Conservation (phyloP, 768 basidiomycete genomes). For the Boletales sp. region DNA sequence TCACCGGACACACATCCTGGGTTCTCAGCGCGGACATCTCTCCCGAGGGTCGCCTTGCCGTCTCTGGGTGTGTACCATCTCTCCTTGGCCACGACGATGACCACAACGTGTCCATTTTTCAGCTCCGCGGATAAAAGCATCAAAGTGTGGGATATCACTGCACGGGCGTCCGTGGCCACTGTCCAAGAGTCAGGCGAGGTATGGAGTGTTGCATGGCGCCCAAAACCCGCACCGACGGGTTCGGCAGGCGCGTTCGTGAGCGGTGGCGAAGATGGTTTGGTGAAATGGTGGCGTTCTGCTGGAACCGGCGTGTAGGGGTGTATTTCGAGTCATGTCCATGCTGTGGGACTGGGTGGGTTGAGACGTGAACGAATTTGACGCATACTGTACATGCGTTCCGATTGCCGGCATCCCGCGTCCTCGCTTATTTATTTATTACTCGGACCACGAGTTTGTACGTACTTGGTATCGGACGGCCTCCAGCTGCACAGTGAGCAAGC, state of each 20-base stretch:
- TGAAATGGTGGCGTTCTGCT: conserved; percentile 77
- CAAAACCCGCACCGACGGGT: conserved; percentile 51
- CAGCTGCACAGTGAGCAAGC: not conserved
- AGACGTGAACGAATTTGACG: too few relatives aligned
- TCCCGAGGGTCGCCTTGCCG: conserved; percentile 72
- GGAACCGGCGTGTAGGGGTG: conserved; percentile 36
- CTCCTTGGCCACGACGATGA: not conserved
- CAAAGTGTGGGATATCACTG: conserved; percentile 82
- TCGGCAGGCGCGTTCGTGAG: conserved; percentile 63
- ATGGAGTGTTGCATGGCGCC: conserved; percentile 82
- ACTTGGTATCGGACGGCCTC: not conserved
- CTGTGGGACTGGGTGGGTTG: too few relatives aligned
- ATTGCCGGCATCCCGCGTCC: not conserved
- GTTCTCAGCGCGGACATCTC: conserved; percentile 80
- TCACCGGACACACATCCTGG: conserved; percentile 91
- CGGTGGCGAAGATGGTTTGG: conserved; percentile 71
- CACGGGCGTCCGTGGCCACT: conserved; percentile 72
- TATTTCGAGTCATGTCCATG: too few relatives aligned
- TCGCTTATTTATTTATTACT: not conserved
- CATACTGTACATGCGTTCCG: too few relatives aligned
- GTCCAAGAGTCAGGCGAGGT: conserved; percentile 77
- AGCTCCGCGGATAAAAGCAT: conserved; percentile 85
- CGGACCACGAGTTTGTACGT: conserved; percentile 2
- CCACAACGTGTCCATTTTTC: not conserved
- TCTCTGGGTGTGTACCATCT: conserved; percentile 65